Percentiles rank a stretch among this genome's conserved stretches.
Conservation (phyloP, 495 filamentous ascomycete genomes). For the Emericellopsis terricola region DNA sequence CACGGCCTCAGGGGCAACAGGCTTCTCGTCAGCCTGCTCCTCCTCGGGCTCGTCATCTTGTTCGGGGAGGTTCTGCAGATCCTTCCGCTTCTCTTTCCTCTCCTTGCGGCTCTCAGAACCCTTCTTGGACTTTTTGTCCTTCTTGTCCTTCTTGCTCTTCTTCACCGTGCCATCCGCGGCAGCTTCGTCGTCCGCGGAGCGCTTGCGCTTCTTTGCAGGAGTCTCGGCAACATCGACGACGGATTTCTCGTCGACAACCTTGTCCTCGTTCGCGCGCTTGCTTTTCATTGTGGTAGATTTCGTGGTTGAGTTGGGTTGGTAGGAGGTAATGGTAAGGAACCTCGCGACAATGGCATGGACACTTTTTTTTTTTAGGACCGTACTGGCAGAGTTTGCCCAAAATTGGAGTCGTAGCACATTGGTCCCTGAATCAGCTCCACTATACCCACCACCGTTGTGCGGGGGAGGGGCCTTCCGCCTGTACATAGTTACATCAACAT, state of each 20-base stretch:
- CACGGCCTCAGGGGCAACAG: conserved; percentile 10
- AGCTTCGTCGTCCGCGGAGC: conserved; percentile 14
- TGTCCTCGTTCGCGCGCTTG: not conserved
- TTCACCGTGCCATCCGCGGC: conserved; percentile 3
- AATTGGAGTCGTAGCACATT: no score
- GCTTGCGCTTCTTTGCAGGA: conserved; percentile 14
- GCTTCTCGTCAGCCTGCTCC: conserved; percentile 14
- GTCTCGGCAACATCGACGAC: conserved; percentile 5
- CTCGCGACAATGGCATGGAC: not conserved
- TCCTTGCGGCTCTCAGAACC: conserved; percentile 9
- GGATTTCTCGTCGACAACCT: conserved; percentile 1
- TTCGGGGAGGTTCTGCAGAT: conserved; percentile 23
- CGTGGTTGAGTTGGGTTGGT: no score
- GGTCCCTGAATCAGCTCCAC: no score
- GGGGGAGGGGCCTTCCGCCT: no score
- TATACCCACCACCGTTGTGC: no score
- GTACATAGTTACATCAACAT: no score
- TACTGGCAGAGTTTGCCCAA: no score
- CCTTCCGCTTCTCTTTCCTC: conserved; percentile 21
- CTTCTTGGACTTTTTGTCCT: conserved; percentile 22
- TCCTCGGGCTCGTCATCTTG: conserved; percentile 5
- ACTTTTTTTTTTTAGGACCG: no score
- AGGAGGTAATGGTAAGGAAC: not conserved
- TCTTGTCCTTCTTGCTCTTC: conserved; percentile 10
- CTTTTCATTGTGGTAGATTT: not conserved